phyloP scores from a whole-genome alignment of 1,284 basidiomycete species.

The Golubevia sp. region DNA sequence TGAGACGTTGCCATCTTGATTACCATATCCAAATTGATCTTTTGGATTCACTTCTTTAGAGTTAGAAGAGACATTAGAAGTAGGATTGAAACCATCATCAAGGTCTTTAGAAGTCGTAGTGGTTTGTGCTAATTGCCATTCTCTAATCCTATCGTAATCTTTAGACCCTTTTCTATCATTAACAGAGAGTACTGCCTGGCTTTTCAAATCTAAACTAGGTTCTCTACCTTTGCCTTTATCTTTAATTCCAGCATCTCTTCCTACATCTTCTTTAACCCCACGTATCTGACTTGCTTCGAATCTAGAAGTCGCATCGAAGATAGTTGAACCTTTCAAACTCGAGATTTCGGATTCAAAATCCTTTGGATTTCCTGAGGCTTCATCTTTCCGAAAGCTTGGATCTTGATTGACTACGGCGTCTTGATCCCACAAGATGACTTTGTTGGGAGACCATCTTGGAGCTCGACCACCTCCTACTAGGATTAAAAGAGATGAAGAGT shows the following conservation, averaged over 20 bases:
- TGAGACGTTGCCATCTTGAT: too few relatives aligned
- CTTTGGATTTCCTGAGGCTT: too few relatives aligned
- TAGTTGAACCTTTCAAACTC: not conserved
- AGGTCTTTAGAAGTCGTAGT: too few relatives aligned
- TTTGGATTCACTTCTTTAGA: too few relatives aligned
- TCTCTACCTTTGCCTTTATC: not conserved
- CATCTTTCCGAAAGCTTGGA: too few relatives aligned
- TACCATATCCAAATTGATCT: too few relatives aligned
- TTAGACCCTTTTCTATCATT: too few relatives aligned
- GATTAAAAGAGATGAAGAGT: slow-evolving; percentile 37
- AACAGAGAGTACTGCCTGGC: not conserved
- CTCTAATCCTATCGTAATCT: not conserved
- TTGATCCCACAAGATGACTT: slow-evolving; percentile 50
- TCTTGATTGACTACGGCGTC: slow-evolving; percentile 12
- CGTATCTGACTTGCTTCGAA: too few relatives aligned
- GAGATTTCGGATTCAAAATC: not conserved
- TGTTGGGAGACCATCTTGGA: slow-evolving; percentile 49
- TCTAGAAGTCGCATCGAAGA: not conserved
- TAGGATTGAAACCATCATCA: too few relatives aligned
- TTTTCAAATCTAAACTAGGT: not conserved
- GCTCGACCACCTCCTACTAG: slow-evolving; percentile 47
- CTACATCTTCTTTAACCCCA: not conserved
- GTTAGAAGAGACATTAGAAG: too few relatives aligned
- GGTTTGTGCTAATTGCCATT: not conserved
- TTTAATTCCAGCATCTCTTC: not conserved